Conservation (phyloP, 805 yeast species). For the Candida patagonica region DNA sequence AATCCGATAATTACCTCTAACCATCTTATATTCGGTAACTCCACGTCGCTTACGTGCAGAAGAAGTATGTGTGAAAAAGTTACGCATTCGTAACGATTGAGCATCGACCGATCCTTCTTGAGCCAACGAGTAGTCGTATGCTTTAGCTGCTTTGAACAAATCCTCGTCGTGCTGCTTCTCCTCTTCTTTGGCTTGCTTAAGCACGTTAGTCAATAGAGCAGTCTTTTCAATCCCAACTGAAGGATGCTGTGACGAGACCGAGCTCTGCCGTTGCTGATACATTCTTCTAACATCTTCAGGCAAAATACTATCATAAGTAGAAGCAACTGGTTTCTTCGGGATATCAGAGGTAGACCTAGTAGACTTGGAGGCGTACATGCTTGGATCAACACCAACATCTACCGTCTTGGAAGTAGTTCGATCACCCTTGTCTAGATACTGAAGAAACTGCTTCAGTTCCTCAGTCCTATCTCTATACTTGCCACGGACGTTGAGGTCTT, state of each 20-base stretch:
- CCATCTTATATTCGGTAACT: too few species aligned
- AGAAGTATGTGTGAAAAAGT: slow-evolving; percentile 35
- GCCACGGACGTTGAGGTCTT: neutral
- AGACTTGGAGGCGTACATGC: too few species aligned
- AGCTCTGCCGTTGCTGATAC: slow-evolving; percentile 1
- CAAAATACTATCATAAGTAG: slow-evolving; percentile 3
- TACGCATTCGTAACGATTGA: slow-evolving; percentile 31
- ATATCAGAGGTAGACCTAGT: too few species aligned
- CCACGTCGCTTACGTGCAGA: too few species aligned
- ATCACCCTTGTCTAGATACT: neutral
- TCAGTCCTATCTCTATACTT: slow-evolving; percentile 1
- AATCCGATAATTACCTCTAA: too few species aligned
- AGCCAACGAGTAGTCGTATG: slow-evolving; percentile 43
- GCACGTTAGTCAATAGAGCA: slow-evolving; percentile 31
- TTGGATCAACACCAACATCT: too few species aligned
- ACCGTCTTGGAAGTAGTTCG: neutral
- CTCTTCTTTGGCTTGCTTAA: slow-evolving; percentile 35
- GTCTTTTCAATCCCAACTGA: slow-evolving; percentile 14
- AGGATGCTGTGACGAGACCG: neutral
- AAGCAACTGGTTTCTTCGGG: too few species aligned
- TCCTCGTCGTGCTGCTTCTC: slow-evolving; percentile 35
- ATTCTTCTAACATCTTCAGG: slow-evolving; percentile 10
- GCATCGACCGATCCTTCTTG: slow-evolving; percentile 25
- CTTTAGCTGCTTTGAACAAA: slow-evolving; percentile 38
- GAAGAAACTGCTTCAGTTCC: neutral